Percentiles rank a stretch among this genome's conserved stretches.
Conservation (phyloP, 2,329 filamentous ascomycete genomes). For the Pseudogymnoascus sp. region DNA sequence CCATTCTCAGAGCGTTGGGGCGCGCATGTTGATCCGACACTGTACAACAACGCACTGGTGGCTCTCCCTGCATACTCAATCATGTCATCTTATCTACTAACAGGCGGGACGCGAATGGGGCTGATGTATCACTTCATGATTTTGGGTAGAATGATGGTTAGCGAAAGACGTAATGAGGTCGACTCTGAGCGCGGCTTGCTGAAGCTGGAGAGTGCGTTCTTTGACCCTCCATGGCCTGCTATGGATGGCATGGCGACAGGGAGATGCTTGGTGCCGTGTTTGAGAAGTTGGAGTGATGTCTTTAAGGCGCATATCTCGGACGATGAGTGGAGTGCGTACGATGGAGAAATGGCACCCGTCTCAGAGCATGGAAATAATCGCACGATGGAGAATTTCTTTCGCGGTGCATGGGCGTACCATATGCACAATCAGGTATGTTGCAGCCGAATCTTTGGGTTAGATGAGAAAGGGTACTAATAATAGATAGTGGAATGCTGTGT, state of each 20-base stretch:
- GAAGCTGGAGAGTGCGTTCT: not conserved
- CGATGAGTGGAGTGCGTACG: constrained; percentile 1
- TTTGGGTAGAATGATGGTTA: not conserved
- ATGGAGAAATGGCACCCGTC: not conserved
- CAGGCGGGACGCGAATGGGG: not conserved
- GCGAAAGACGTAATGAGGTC: not conserved
- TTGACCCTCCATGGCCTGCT: not conserved
- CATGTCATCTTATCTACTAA: not conserved
- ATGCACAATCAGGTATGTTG: constrained; percentile 1
- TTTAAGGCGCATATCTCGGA: not conserved
- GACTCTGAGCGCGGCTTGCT: not conserved
- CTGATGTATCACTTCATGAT: not conserved
- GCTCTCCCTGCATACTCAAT: not conserved
- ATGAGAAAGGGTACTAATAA: not conserved
- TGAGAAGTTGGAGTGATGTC: not conserved
- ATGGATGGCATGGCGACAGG: not conserved
- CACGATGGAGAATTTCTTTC: constrained; percentile 1
- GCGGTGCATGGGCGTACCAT: constrained; percentile 2
- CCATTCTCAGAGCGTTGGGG: constrained; percentile 1
- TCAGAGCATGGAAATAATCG: not conserved
- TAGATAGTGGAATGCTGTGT: not conserved
- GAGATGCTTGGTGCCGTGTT: not conserved
- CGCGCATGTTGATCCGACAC: not conserved
- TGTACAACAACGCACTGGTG: not conserved
- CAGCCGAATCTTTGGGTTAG: not conserved